Conservation (phyloP, 129 eudicot genomes). For the Glebionis coronaria region DNA sequence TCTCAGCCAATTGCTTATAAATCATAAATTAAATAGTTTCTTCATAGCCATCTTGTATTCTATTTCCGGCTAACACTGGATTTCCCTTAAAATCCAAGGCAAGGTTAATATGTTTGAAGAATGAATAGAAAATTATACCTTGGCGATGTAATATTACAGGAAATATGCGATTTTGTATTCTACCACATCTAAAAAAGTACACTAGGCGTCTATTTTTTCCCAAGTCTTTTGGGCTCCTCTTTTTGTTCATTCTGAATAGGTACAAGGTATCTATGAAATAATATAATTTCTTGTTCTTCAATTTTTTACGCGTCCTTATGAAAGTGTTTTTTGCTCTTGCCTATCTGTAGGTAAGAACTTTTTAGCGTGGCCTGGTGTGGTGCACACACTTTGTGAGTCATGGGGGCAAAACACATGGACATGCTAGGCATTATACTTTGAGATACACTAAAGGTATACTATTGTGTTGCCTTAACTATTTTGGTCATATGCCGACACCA, state of each 20-base stretch:
- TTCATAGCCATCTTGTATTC: not conserved
- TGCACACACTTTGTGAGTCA: not conserved
- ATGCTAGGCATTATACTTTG: constrained; percentile 23
- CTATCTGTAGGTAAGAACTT: constrained; percentile 28
- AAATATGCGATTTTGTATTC: constrained; percentile 8
- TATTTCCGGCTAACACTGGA: not conserved
- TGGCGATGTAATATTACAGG: constrained; percentile 4
- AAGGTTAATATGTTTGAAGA: not conserved
- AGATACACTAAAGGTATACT: constrained; percentile 22
- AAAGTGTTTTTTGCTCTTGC: constrained; percentile 25
- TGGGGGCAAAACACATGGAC: constrained; percentile 24
- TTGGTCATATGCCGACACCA: constrained; percentile 12
- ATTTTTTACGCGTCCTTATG: not conserved
- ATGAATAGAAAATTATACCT: constrained; percentile 5
- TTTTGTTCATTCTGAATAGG: constrained; percentile 14
- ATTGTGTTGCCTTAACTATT: constrained; percentile 2
- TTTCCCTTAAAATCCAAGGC: not conserved
- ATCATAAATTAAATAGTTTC: not conserved
- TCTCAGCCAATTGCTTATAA: not conserved
- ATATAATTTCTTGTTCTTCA: not conserved
- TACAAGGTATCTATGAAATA: not conserved
- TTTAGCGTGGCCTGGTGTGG: constrained; percentile 5
- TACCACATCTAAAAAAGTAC: constrained; percentile 2
- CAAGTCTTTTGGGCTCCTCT: not conserved
- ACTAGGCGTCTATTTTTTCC: constrained; percentile 2